These are phyloP conservation scores for Lactarius evosmus DNA, from an alignment of 768 basidiomycete species.

Conservation along the genomic window DNA sequence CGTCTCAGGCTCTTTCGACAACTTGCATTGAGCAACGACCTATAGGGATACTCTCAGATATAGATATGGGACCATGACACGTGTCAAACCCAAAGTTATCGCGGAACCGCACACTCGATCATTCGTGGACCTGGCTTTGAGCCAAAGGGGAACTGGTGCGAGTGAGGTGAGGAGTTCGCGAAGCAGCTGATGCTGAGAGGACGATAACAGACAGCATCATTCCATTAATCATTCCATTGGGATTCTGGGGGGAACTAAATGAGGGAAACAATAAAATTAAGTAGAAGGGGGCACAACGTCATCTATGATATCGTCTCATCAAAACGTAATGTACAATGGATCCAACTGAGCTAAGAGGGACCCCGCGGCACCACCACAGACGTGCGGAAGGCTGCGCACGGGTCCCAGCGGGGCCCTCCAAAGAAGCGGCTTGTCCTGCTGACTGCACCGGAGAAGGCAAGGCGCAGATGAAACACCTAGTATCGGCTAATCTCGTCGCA, in stretches of 20 bases:
- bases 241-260: neutral
- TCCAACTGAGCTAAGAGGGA: neutral
- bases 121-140: neutral
- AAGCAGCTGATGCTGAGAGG: too few relatives aligned
- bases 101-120: neutral
- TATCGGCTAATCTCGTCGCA: slow-evolving; percentile 2
- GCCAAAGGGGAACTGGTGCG: too few relatives aligned
- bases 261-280: slow-evolving; percentile 14
- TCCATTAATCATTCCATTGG: neutral
- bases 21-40: neutral
- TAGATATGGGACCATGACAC: neutral
- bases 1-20: too few relatives aligned
- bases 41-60: neutral
- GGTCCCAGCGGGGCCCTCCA: neutral
- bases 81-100: too few relatives aligned
- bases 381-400: neutral
- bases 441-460: neutral
- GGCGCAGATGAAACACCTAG: neutral
- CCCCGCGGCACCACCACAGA: neutral
- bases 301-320: slow-evolving; percentile 11
- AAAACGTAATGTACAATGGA: slow-evolving; percentile 12
- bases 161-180: too few relatives aligned
- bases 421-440: neutral
- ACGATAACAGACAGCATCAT: neutral
- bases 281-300: neutral